These are phyloP conservation scores for Pseudogymnoascus sp. DNA, from an alignment of 2,329 filamentous ascomycete genomes.

Conservation along the genomic window DNA sequence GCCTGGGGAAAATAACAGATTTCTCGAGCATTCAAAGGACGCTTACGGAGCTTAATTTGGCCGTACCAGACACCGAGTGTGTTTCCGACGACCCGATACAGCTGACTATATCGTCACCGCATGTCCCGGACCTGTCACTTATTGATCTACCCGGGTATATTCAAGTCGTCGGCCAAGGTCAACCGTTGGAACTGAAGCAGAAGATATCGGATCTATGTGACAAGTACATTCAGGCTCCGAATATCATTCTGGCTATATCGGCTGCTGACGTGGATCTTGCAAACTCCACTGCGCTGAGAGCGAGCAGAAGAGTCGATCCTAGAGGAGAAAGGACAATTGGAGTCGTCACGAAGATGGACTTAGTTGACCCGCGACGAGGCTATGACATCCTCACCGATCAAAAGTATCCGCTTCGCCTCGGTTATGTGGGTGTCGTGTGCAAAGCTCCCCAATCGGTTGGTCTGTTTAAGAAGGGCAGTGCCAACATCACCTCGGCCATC, in stretches of 20 bases:
- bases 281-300: conserved; percentile 86
- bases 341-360: conserved; percentile 98
- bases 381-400: conserved; percentile 73
- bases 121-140: conserved; percentile 88
- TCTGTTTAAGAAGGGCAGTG: conserved; percentile 75
- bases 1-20: conserved; percentile 82
- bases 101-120: conserved; percentile 87
- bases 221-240: conserved; percentile 94
- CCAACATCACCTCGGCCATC: conserved; percentile 74
- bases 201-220: conserved; percentile 95
- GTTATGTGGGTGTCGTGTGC: conserved; percentile 92
- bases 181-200: conserved; percentile 84
- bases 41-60: conserved; percentile 87
- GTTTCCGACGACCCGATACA: conserved; percentile 97
- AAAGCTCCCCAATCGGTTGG: conserved; percentile 56
- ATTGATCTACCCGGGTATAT: conserved; percentile 98
- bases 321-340: conserved; percentile 93
- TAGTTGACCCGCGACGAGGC: conserved; percentile 79
- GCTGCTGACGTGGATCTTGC: conserved; percentile 95
- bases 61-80: conserved; percentile 83
- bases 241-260: conserved; percentile 94
- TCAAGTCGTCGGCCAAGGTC: conserved; percentile 85
- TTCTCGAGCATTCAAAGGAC: conserved; percentile 90
- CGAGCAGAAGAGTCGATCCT: conserved; percentile 86
- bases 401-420: conserved; percentile 90